Evolutionary conservation across 2,329 filamentous ascomycete genomes (phyloP), one percentile per base, ranked within the genome.

Genomic region (Talaromyces piceae): DNA sequence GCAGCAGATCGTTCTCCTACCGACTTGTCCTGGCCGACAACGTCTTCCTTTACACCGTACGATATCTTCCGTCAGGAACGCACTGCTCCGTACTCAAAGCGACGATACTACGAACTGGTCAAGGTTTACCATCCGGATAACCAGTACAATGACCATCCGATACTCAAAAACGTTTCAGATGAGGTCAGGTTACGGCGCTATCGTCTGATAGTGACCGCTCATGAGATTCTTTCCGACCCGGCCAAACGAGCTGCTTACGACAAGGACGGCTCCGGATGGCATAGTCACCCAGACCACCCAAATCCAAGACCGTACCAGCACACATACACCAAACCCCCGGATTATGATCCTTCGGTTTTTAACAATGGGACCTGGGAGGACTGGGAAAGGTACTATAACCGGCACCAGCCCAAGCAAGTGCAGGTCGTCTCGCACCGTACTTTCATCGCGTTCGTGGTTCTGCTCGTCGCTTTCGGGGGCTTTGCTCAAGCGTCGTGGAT

Each of bases 301-400:
- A 45, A 49, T 3, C 44, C 45, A 9, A 50, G 44, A 41, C 3
- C 22, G 44, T 26, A 44, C 41, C 12, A 46, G 37, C 41, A 50
- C 9, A 41, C 33, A 20, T 54, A 59, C 61, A 61, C 22, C 54
- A 44, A 59, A 47, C 18, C 57, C 52, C 18, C 58, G 59, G 51
- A 59, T 48, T 58, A 67, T 58, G 73, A 62, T 60, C 72, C 61
- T 51, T 75, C 64, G 66, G 80, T 84, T 45, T 79, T 75, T 61
- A 67, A 74, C 59, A 97, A 97, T 66, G 93, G 89, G 1, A 97
- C 93, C 0, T 98, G 93, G 93, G 93, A 98, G 66, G 93, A 98
- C 67, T 96, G 91, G 91, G 88, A 95, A 72, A 78, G 77, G 41
- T 95, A 86, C 84, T 79, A 87, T 59, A 75, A 81, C 67, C 76